A percentile compares a stretch with the other conserved stretches of the same genome.
Conservation (phyloP, 1,139 yeast species). For the Diutina pseudorugosa region DNA sequence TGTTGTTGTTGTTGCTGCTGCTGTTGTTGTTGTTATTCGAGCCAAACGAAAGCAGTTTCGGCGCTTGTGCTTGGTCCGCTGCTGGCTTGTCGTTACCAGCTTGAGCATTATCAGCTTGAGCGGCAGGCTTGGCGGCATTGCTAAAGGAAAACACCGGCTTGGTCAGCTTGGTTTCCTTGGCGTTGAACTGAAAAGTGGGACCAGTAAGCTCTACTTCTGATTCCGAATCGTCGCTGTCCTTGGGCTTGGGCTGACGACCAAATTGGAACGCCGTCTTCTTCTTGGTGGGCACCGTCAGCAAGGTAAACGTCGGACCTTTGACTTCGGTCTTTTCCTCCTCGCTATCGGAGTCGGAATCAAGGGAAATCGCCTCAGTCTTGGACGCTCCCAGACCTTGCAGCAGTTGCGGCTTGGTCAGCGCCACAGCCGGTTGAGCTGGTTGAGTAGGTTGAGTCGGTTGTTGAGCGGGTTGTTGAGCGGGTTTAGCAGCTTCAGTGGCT, state of each 20-base stretch:
- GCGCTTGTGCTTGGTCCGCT: not conserved
- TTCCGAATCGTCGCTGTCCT: constrained; percentile 39
- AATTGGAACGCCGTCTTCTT: constrained; percentile 49
- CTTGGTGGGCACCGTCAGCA: constrained; percentile 39
- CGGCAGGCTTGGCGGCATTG: not conserved
- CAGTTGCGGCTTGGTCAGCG: not conserved
- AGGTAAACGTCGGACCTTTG: constrained; percentile 56
- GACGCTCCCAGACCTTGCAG: not conserved
- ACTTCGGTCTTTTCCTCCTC: constrained; percentile 30
- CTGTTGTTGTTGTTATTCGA: not conserved
- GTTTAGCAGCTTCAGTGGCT: not conserved
- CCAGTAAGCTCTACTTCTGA: constrained; percentile 29
- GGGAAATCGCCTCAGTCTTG: not conserved
- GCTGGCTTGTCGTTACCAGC: not conserved
- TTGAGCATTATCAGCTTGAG: not conserved
- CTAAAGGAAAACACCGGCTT: constrained; percentile 11
- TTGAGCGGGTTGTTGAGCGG: not conserved
- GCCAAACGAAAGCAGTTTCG: not conserved
- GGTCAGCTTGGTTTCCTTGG: constrained; percentile 1
- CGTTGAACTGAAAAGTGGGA: constrained; percentile 33
- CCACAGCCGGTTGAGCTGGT: not conserved
- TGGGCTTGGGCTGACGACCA: constrained; percentile 21
- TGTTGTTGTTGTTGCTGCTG: not conserved
- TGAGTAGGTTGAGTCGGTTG: not conserved
- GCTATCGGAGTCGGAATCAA: constrained; percentile 17